These are phyloP conservation scores for button mushroom (Agaricus bisporus) DNA, from an alignment of 768 basidiomycete genomes.

Conservation along the genomic window DNA sequence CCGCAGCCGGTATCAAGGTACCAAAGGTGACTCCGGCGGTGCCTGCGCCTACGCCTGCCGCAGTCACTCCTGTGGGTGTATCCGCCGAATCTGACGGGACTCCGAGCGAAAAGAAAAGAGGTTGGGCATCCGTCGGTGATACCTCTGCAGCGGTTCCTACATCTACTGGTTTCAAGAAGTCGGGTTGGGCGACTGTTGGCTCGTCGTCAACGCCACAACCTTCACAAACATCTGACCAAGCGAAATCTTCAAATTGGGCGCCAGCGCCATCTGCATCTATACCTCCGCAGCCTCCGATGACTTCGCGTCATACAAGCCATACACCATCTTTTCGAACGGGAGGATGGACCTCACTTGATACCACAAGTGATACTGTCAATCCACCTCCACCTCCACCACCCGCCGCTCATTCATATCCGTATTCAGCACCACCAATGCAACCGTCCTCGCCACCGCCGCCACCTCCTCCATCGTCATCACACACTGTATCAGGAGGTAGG, in stretches of 20 bases:
- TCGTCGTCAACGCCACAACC: conserved; percentile 17
- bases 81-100: conserved; percentile 15
- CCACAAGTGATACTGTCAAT: conserved; percentile 22
- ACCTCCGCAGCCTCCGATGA: conserved; percentile 12
- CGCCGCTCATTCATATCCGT: neutral
- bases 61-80: conserved; percentile 16
- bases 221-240: conserved; percentile 11
- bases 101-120: conserved; percentile 35
- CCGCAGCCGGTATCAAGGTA: conserved; percentile 75
- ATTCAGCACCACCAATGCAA: neutral
- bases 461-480: conserved; percentile 13
- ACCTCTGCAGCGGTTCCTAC: conserved; percentile 15
- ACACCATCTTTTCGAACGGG: conserved; percentile 51
- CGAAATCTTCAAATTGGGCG: conserved; percentile 10
- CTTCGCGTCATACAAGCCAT: conserved; percentile 12
- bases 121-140: conserved; percentile 40
- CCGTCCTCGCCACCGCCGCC: conserved; percentile 20
- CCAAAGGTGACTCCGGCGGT: conserved; percentile 26
- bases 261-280: conserved; percentile 12
- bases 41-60: conserved; percentile 16
- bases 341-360: conserved; percentile 66
- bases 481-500: neutral
- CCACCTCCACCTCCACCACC: no score
- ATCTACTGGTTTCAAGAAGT: conserved; percentile 32
- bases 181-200: conserved; percentile 46